Base-by-base conservation (phyloP, 2,329 filamentous ascomycete genomes). In the Aureobasidium sp. region DNA sequence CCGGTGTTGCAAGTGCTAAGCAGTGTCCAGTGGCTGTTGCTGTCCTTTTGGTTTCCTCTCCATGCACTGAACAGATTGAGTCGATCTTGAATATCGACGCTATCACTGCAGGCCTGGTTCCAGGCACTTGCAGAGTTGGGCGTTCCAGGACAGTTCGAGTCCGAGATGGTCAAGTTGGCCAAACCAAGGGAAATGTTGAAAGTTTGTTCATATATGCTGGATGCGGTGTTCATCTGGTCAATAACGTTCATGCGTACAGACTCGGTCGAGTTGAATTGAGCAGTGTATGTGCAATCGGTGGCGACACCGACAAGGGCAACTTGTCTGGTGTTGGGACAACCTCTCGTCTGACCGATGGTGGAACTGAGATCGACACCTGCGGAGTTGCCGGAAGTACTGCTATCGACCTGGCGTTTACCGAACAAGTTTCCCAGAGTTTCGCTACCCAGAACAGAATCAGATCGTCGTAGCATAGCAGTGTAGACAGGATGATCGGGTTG, bases 141-240 rank as follows among this genome's bases (percentile, higher is more conserved):
- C 0, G 85, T 83, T 4, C 84, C 84, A 0, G 93, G 90, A 70
- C 94, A 99, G n/a, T 79, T 78, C 4, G 81, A 75, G 48, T 90
- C 85, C 62, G 85, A 90, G 64, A 97, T 84, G 34, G 91, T 89
- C 59, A 99, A 76, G 70, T 96, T 96, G 67, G 87, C 85, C 64
- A 99, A 84, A 47, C 91, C 94, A 39, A 99, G 84, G 0, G 92
- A 93, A 69, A 99, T 93, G 75, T 97, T 97, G 78, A 99, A 97
- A 8, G 89, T 89, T 68, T 82, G 85, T 74, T 99, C 94, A 71
- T 94, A 99, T 11, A 97, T 77, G 65, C 86, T 84, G 1, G 93
- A 97, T 0, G 94, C 94, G 48, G 86, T 81, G 76, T 96, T 97
- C 73, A 99, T 88, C 71, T 90, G 82, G 58, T 79, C 81, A 68